Percentiles rank a stretch among this genome's conserved stretches.
Evolutionary conservation across 768 basidiomycete genomes (phyloP).

Genomic region (Termitomyces sp.): DNA sequence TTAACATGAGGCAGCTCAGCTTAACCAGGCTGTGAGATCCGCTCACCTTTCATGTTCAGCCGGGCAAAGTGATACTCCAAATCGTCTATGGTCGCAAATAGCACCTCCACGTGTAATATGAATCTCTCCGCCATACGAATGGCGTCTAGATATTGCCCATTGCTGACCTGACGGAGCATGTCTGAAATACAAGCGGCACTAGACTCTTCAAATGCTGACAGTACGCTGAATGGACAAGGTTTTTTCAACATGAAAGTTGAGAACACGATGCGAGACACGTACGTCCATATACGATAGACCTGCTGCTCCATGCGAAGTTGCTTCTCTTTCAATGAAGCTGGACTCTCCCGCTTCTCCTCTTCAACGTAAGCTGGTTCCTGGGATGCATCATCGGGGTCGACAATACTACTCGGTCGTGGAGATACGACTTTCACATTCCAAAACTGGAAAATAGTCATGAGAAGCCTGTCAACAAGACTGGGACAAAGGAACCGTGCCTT

Average conservation of each 20-base stretch:
- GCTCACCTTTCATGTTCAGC: constrained; percentile 79
- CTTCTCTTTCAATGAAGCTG: constrained; percentile 77
- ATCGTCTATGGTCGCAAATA: constrained; percentile 96
- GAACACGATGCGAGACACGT: constrained; percentile 26
- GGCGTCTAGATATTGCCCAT: constrained; percentile 91
- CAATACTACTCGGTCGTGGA: constrained; percentile 59
- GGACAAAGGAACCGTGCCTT: constrained; percentile 56
- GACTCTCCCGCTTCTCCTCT: constrained; percentile 78
- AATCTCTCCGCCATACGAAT: constrained; percentile 99
- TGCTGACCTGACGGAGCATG: constrained; percentile 97
- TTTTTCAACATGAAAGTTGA: constrained; percentile 6
- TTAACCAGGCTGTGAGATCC: background rate
- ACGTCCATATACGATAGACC: constrained; percentile 99
- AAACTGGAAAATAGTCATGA: constrained; percentile 47
- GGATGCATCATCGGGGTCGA: constrained; percentile 44
- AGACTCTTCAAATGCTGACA: constrained; percentile 98
- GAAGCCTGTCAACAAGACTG: constrained; percentile 2
- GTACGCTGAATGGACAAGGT: constrained; percentile 50
- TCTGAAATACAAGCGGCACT: constrained; percentile 98
- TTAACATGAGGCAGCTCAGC: constrained; percentile 10
- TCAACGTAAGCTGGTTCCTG: constrained; percentile 55
- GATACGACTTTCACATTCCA: constrained; percentile 97
- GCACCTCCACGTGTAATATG: constrained; percentile 94
- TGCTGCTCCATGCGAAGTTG: constrained; percentile 95
- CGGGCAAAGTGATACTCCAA: constrained; percentile 83